Base-by-base conservation (phyloP, 2,329 filamentous ascomycete species). In the Sporothrix dimorphospora region DNA sequence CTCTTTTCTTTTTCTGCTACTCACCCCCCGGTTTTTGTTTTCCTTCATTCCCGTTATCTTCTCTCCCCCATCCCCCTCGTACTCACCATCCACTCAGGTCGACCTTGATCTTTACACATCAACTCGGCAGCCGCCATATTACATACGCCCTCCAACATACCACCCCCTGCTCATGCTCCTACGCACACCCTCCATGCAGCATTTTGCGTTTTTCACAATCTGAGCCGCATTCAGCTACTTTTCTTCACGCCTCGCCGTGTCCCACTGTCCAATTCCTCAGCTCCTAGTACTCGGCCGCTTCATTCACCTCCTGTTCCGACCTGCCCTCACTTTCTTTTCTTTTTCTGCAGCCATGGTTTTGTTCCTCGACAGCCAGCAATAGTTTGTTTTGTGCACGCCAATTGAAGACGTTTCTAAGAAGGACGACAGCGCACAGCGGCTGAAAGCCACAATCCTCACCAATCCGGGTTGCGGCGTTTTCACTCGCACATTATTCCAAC, bases 111-210 rank as follows among this genome's bases (percentile, higher is more conserved):
- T 27, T 24, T 21, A 21, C 59, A 45, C 38, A 45, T 65, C 47
- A 21, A 49, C 42, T 66, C 40, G 42, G 42, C 42, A 49, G 40
- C 42, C 42, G 24, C 27, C 63, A 66, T 49, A 66, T 34, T 66
- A 66, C 63, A 49, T 66, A 66, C 61, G 42, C 42, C 45, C 63
- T 34, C 42, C 45, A 66, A 42, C 16, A 14, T 55, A 34, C 57
- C 21, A 21, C 19, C 38, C 59, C 59, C 21, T 65, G 59, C 59
- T 21, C 38, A n/a, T 45, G 59, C 59, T 42, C 59, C 21, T 42
- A 27, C 34, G 38, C 38, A 40, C 59, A 45, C 27, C 30, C 63
- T 66, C 42, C 63, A 66, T 49, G 6, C 40, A 66, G 42, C 38
- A 45, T 66, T 34, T 45, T 24, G 8, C 63, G 9, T 30, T n/a